phyloP scores from a whole-genome alignment of 2,329 filamentous ascomycete genomes.

The Metarhizium album region DNA sequence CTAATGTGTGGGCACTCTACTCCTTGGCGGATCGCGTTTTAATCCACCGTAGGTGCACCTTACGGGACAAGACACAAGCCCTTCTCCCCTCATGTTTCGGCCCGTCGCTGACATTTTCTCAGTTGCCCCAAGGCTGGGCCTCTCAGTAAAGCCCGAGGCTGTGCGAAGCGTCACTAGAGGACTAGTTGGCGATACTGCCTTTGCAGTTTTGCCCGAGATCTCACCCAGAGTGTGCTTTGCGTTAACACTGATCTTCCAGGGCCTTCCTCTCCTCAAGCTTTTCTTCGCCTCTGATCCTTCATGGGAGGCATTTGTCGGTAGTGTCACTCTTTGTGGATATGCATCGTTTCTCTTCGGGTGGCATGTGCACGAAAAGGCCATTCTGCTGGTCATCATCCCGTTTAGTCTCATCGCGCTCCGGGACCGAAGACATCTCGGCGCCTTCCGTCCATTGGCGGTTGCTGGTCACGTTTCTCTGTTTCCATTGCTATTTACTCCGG shows the following conservation, averaged over 20 bases:
- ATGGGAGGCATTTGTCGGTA: constrained; percentile 83
- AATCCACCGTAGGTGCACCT: constrained; percentile 58
- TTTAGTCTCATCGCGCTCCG: constrained; percentile 87
- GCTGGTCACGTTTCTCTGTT: constrained; percentile 93
- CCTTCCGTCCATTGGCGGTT: constrained; percentile 84
- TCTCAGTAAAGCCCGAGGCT: constrained; percentile 62
- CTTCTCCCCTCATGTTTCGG: neutral
- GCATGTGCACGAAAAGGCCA: constrained; percentile 97
- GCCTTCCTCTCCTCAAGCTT: constrained; percentile 69
- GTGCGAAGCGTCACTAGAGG: constrained; percentile 85
- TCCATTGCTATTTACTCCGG: constrained; percentile 80
- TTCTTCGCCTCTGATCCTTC: constrained; percentile 53
- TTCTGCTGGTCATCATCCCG: constrained; percentile 86
- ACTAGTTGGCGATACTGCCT: constrained; percentile 84
- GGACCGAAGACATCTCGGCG: constrained; percentile 81
- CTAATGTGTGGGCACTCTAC: constrained; percentile 94
- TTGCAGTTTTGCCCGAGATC: constrained; percentile 85
- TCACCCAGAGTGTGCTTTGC: constrained; percentile 69
- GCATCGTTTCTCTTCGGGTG: constrained; percentile 95
- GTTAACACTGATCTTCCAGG: constrained; percentile 73
- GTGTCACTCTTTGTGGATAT: constrained; percentile 86
- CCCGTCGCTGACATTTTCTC: neutral
- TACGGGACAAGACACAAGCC: neutral
- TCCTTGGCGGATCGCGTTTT: constrained; percentile 79
- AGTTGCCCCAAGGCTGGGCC: constrained; percentile 74